Evolutionary conservation across 2,329 filamentous ascomycete species (phyloP), one percentile per base, ranked within the genome.

Genomic region (Fusarium miscanthi): DNA sequence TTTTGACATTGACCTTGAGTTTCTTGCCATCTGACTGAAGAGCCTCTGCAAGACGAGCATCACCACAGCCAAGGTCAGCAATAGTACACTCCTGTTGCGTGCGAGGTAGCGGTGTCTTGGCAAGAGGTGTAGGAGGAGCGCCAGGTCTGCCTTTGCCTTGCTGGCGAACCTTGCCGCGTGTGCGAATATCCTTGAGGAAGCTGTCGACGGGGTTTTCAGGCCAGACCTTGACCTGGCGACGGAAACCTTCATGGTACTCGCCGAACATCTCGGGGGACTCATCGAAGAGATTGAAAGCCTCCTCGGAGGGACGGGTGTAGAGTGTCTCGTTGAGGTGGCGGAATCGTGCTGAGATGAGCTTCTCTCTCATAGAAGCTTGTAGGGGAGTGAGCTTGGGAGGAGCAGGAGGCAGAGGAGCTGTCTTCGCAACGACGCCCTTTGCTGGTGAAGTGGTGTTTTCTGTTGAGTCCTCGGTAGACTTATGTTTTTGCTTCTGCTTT

Each of bases 211-310:
- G 96, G 82, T 99, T 99, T 79, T 95, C 93, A 12, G 96, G 96
- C 96, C 96, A 99, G 5, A 95, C 93, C 78, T 94, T 92, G 66
- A 98, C 96, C 84, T 99, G 96, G 59, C 95, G 93, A 2, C 95
- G 92, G 87, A 99, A 99, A 38, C 96, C 96, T 69, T 94, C 92
- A 84, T 99, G 96, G 83, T 99, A 99, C 83, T 98, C 95, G 75
- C 90, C 88, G 84, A 98, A 99, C 88, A 98, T 95, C 79, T 97
- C 94, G 1, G 96, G 96, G 54, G 93, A 94, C 38, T 92, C 87
- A 57, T 89, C 86, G 85, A 99, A 98, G 30, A 98, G 90, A 56
- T 88, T 84, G 75, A 96, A 90, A n/a, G 96, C 93, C 73, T 96
- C 91, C 40, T 87, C 86, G 0, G 96, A 99, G 2, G 95, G 93